Conservation (phyloP, 1,284 basidiomycete species). For the Hortiboletus rubellus region DNA sequence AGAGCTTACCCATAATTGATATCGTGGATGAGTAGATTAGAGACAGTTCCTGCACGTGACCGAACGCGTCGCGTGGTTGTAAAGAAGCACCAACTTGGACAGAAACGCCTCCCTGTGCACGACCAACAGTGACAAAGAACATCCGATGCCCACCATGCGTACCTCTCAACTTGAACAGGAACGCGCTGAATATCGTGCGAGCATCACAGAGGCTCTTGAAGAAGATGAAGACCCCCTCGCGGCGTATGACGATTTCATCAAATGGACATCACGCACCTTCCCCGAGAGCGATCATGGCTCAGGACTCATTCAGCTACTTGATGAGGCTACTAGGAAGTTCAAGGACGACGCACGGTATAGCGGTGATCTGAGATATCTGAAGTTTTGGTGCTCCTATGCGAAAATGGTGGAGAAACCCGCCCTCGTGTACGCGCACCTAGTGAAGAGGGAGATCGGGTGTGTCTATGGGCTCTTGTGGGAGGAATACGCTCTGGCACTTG, state of each 20-base stretch:
- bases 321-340: slow-evolving; percentile 77
- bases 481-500: slow-evolving; percentile 78
- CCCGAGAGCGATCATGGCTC: slow-evolving; percentile 45
- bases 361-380: slow-evolving; percentile 86
- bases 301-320: slow-evolving; percentile 70
- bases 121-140: slow-evolving; percentile 5
- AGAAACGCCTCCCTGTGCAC: background rate
- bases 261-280: slow-evolving; percentile 60
- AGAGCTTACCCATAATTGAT: background rate
- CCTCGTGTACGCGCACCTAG: slow-evolving; percentile 72
- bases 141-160: slow-evolving; percentile 27
- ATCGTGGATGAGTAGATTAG: too few relatives aligned
- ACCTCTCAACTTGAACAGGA: slow-evolving; percentile 36
- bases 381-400: slow-evolving; percentile 85
- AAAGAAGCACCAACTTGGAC: slow-evolving; percentile 13
- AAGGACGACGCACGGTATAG: slow-evolving; percentile 78
- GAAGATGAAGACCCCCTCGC: slow-evolving; percentile 65
- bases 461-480: slow-evolving; percentile 81
- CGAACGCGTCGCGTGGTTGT: slow-evolving; percentile 33
- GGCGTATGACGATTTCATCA: slow-evolving; percentile 58
- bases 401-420: slow-evolving; percentile 56
- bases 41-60: slow-evolving; percentile 24
- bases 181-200: slow-evolving; percentile 37
- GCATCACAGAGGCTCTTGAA: slow-evolving; percentile 41
- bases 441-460: slow-evolving; percentile 79